Base-by-base conservation (phyloP, 257 asterid species). In the Henckelia pumila region DNA sequence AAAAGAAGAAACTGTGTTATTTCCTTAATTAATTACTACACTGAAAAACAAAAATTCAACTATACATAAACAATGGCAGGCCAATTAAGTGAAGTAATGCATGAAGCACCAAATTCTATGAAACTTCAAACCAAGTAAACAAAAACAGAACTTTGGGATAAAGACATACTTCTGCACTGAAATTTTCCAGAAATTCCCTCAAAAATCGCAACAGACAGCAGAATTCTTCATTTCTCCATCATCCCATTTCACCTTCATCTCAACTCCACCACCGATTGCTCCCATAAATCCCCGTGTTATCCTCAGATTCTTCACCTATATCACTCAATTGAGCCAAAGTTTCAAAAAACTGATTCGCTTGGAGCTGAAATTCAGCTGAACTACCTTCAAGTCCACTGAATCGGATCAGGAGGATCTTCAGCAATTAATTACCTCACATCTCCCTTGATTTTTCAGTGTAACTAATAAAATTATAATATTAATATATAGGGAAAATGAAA, bases 161-260 rank as follows among this genome's bases (percentile, higher is more conserved):
- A 32, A 40, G 29, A 61, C 44, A 55, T 17, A 63, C 63, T 37
- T 61, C 76, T 73, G 22, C 63, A 61, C 72, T 40, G 52, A 66
- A 52, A 64, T 47, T 59, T 8, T 37, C 56, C 71, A 8, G 52
- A 73, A 63, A 67, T 69, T 63, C 70, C 77, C 75, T 77, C 78
- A 79, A 74, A 73, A 73, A 77, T 69, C 56, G 63, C 26, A 58
- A 50, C 57, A 49, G 49, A 60, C 69, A 72, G 72, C 83, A 61
- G 47, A 61, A 64, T 19, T 64, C 37, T 59, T 76, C 75, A 77
- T 69, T 35, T 49, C 47, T 56, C 70, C 64, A 53, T 69, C 71
- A n/a, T n/a, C n/a, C 33, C 68, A 73, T 67, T 13, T 57, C 59
- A 67, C 47, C 66, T 35, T 23, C 55, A 11, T 25, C 56, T 19